phyloP scores from a whole-genome alignment of 2,329 filamentous ascomycete species.

The Venturia asperata region DNA sequence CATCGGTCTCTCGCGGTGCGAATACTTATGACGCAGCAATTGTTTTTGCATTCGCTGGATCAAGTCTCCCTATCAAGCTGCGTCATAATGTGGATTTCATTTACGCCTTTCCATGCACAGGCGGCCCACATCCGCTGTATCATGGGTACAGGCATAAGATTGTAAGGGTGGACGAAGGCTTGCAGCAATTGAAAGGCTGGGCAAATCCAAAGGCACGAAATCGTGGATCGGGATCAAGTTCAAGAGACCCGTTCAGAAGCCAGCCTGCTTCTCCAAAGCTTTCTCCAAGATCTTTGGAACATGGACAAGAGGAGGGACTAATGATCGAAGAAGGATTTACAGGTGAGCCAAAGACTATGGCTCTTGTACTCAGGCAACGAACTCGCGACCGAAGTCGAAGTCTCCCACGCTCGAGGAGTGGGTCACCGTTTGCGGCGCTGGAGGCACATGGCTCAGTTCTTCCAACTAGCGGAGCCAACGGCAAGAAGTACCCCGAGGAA shows the following conservation, averaged over 20 bases:
- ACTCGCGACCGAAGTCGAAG: slow-evolving; percentile 1
- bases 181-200: slow-evolving; percentile 42
- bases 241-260: slow-evolving; percentile 1
- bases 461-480: slow-evolving; percentile 18
- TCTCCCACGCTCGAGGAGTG: not conserved
- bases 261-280: slow-evolving; percentile 1
- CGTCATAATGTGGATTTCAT: slow-evolving; percentile 37
- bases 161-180: slow-evolving; percentile 53
- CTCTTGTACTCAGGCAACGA: not conserved
- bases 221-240: slow-evolving; percentile 5
- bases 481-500: slow-evolving; percentile 45
- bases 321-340: not conserved
- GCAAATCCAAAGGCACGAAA: slow-evolving; percentile 12
- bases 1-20: not conserved
- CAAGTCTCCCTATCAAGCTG: slow-evolving; percentile 34
- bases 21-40: slow-evolving; percentile 33
- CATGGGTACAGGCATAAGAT: slow-evolving; percentile 59
- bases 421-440: not conserved
- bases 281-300: not conserved
- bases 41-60: slow-evolving; percentile 35
- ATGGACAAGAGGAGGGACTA: not conserved
- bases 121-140: slow-evolving; percentile 51
- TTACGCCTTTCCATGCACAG: slow-evolving; percentile 36
- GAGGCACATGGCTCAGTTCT: slow-evolving; percentile 21
- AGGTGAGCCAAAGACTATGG: not conserved